Evolutionary conservation across 139 green algal genomes (phyloP), one percentile per base, ranked within the genome.

Genomic region (Prasinococcaceae sp.): DNA sequence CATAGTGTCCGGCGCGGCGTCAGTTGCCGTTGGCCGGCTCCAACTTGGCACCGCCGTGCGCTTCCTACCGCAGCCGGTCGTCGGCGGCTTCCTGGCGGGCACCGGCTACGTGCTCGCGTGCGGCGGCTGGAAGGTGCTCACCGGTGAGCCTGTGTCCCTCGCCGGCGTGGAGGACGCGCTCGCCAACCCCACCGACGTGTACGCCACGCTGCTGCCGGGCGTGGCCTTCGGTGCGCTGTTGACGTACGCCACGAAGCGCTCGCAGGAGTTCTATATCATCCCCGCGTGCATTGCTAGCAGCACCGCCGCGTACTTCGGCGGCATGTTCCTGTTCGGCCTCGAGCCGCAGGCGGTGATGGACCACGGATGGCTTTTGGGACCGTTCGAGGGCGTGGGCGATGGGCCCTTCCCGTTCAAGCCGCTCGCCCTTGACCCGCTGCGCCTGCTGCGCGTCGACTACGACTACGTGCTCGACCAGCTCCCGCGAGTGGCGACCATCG

Each of bases 31-130:
- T 27, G 47, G 47, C 24, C 19, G 6, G 12, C 12, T n/a, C 14
- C 19, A 40, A 12, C 47, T 53, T 5, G 47, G 47, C 10, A 53
- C 6, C 25, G 6, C 42, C 26, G 45, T 53, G 45, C 27, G 45
- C 16, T 8, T 53, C 16, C 19, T 58, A 6, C 50, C 50, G 9
- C 33, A 14, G 17, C 50, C 50, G 30, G 50, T 58, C 30, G 12
- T 20, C 16, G 50, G 50, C 22, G 50, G 50, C 14, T 58, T 58
- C 50, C 50, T 58, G 30, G 50, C 50, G 9, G 50, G 50, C 50
- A 48, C 50, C 33, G 50, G 50, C 14, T 58, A 32, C 30, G 50
- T 58, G 26, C 50, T 58, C 33, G 5, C 23, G 6, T 20, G 12
- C 16, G 50, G 50, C 20, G 17, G 30, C 8, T 47, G 30, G 22